Base-by-base conservation (phyloP, 441 rosid species). In the Erysimum cheiri region DNA sequence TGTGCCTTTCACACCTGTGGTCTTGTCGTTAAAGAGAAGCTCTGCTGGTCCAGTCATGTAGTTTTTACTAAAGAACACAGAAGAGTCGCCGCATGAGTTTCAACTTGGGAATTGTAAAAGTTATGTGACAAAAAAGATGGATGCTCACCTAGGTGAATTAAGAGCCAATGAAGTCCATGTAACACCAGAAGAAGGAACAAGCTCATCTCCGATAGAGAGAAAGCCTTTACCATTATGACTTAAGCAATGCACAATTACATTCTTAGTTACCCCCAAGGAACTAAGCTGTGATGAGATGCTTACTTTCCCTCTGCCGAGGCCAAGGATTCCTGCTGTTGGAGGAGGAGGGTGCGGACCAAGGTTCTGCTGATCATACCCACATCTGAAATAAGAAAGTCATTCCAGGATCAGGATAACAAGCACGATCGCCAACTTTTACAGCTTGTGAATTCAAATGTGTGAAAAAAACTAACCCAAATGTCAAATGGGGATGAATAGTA, bases 401-500 rank as follows among this genome's bases (percentile, higher is more conserved):
- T 53, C 19, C 36, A 53, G 40, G 32, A 48, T 49, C 61, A 64
- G 15, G 32, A 64, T 47, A 35, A 67, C 49, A 17, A 46, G 67
- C 39, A 47, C 19, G 41, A 47, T 37, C 33, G 15, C 24, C 52
- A 19, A 37, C 67, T 49, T 72, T 14, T 31, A 70, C 35, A 48
- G 1, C 8, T 37, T 12, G 22, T 4, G 10, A 47, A 8, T 35
- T 15, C 28, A 5, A 12, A 12, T 2, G 40, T 4, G 43, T n/a
- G 9, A 10, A 14, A 22, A 13, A 54, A 65, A 71, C 85, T 52
- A 80, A 93, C 97, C 98, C 98, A 36, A 91, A 94, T 67, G 86
- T 80, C 78, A 90, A 60, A 3, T 15, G 70, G 3, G 96, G 87
- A 44, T 19, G 37, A 32, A 83, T 36, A 29, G 46, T 41, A 57